These are phyloP conservation scores for Aphanocladium album DNA, from an alignment of 2,329 filamentous ascomycete genomes.

Conservation along the genomic window DNA sequence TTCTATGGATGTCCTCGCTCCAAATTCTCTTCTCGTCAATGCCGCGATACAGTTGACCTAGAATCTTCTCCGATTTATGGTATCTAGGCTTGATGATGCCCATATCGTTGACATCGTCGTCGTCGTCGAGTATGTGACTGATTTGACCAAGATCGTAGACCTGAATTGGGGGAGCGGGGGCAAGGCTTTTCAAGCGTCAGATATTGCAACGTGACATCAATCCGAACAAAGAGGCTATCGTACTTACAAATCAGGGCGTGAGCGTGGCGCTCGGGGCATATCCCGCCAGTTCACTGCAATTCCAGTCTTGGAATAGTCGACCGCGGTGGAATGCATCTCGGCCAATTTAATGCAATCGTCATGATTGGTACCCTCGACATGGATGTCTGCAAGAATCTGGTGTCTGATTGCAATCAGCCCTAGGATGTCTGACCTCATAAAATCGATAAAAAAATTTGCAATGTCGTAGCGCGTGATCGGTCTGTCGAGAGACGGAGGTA, in stretches of 20 bases:
- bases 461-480: constrained; percentile 61
- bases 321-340: constrained; percentile 62
- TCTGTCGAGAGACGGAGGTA: constrained; percentile 53
- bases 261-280: constrained; percentile 36
- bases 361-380: constrained; percentile 44
- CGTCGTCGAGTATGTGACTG: constrained; percentile 23
- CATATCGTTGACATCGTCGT: constrained; percentile 36
- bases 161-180: constrained; percentile 39
- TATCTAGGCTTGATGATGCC: constrained; percentile 44
- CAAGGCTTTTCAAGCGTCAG: constrained; percentile 14
- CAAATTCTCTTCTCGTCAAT: constrained; percentile 70
- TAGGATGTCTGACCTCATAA: constrained; percentile 65
- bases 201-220: neutral
- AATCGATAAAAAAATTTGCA: constrained; percentile 73
- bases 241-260: constrained; percentile 53
- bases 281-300: constrained; percentile 46
- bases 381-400: constrained; percentile 60
- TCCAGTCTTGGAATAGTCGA: constrained; percentile 74
- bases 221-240: too few relatives aligned
- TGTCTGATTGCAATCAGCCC: constrained; percentile 62
- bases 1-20: constrained; percentile 39
- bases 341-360: constrained; percentile 53
- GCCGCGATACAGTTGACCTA: constrained; percentile 65
- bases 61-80: constrained; percentile 62
- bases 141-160: constrained; percentile 41